phyloP scores from a whole-genome alignment of 2,329 filamentous ascomycete species.

The Aspergillus clavatus region DNA sequence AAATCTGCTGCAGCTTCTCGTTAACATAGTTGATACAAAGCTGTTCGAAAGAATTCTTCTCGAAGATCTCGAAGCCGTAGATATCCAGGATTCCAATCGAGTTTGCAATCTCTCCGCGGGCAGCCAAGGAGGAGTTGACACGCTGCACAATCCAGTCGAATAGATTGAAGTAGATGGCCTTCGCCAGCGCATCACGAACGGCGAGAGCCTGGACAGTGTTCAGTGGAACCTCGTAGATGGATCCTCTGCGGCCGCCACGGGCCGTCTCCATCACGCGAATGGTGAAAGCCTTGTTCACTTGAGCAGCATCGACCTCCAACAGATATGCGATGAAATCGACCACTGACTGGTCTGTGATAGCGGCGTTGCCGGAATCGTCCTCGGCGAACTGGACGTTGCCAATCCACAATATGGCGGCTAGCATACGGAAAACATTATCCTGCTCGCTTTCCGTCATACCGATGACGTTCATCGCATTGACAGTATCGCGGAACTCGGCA shows the following conservation, averaged over 20 bases:
- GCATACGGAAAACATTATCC: constrained; percentile 93
- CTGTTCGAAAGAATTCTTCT: constrained; percentile 98
- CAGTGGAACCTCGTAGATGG: constrained; percentile 68
- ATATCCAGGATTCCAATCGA: constrained; percentile 97
- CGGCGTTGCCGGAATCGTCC: constrained; percentile 82
- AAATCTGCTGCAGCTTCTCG: constrained; percentile 98
- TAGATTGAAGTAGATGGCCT: constrained; percentile 94
- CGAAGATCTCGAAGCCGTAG: constrained; percentile 98
- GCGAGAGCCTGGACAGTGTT: constrained; percentile 82
- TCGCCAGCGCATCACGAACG: constrained; percentile 85
- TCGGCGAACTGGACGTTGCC: constrained; percentile 90
- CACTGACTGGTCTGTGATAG: constrained; percentile 81
- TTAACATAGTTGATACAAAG: constrained; percentile 99
- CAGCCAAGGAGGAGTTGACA: constrained; percentile 81
- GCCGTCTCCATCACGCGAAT: constrained; percentile 76
- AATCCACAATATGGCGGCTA: constrained; percentile 86
- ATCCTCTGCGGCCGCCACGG: constrained; percentile 61
- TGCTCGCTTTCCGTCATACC: constrained; percentile 83
- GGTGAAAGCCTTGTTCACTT: constrained; percentile 82
- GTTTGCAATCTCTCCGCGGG: constrained; percentile 69
- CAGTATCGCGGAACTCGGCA: constrained; percentile 80
- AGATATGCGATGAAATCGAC: constrained; percentile 93
- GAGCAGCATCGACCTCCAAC: constrained; percentile 75
- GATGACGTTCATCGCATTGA: constrained; percentile 93
- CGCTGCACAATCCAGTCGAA: constrained; percentile 98